Percentiles rank a stretch among this genome's conserved stretches.
Evolutionary conservation across 2,329 filamentous ascomycete species (phyloP).

Genomic region (Coniochaeta sp.): DNA sequence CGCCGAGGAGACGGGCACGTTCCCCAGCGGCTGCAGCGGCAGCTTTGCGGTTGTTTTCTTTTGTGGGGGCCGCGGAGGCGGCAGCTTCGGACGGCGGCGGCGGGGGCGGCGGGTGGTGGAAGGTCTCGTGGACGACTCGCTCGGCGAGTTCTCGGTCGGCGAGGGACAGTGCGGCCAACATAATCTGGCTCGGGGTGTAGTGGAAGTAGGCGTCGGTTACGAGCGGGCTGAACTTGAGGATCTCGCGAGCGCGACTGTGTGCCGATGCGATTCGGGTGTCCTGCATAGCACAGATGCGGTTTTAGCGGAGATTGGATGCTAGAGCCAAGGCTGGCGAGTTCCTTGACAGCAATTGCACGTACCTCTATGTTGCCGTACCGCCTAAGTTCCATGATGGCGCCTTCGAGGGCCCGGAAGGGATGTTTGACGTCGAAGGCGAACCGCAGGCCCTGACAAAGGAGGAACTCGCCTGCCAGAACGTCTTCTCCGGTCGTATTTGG

Average conservation of each 20-base stretch:
- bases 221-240: constrained; percentile 72
- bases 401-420: constrained; percentile 81
- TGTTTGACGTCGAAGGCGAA: constrained; percentile 93
- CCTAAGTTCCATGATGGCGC: constrained; percentile 74
- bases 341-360: constrained; percentile 14
- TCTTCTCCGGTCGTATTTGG: constrained; percentile 68
- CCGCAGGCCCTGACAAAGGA: constrained; percentile 83
- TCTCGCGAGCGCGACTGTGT: constrained; percentile 64
- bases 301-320: constrained; percentile 3
- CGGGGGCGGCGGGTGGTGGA: constrained; percentile 20
- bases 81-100: constrained; percentile 14
- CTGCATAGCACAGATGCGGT: constrained; percentile 11
- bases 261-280: constrained; percentile 47
- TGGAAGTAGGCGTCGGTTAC: constrained; percentile 96
- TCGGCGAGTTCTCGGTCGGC: constrained; percentile 61
- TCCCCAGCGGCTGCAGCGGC: constrained; percentile 2
- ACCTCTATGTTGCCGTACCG: constrained; percentile 57
- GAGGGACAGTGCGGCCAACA: constrained; percentile 72
- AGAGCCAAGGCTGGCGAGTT: not conserved
- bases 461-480: constrained; percentile 84
- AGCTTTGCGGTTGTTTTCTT: constrained; percentile 5
- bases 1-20: constrained; percentile 17
- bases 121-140: constrained; percentile 34
- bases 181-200: constrained; percentile 90
- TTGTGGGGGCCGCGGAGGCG: constrained; percentile 16